Conservation (phyloP, 768 basidiomycete species). For the Hydnomerulius pinastri region DNA sequence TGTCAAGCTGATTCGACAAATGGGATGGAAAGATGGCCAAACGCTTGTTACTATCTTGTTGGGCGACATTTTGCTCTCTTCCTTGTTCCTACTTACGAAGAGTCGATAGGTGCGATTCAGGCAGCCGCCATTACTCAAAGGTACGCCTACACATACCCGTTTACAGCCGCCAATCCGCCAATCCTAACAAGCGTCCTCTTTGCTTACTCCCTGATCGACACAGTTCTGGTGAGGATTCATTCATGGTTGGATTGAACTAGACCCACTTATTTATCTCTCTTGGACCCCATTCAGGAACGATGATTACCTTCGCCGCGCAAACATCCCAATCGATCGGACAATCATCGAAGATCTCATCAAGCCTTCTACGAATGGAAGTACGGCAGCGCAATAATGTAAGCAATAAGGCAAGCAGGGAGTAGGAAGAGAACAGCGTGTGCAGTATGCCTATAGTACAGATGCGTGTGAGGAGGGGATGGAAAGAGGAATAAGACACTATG, state of each 20-base stretch:
- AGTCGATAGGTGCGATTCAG: constrained; percentile 77
- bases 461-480: constrained; percentile 10
- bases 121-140: constrained; percentile 91
- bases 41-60: constrained; percentile 86
- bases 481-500: constrained; percentile 5
- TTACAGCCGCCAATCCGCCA: background rate
- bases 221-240: constrained; percentile 50
- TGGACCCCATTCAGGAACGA: constrained; percentile 48
- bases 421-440: constrained; percentile 15
- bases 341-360: constrained; percentile 43
- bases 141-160: constrained; percentile 38
- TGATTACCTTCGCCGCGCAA: constrained; percentile 44
- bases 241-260: background rate
- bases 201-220: background rate
- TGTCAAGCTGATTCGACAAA: constrained; percentile 71
- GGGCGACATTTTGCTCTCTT: constrained; percentile 19
- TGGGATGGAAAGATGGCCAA: constrained; percentile 69
- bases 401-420: constrained; percentile 7
- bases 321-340: constrained; percentile 42
- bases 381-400: constrained; percentile 6
- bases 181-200: background rate
- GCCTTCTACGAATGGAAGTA: constrained; percentile 9
- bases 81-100: background rate
- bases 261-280: background rate
- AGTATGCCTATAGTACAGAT: constrained; percentile 33